Conservation (phyloP, 108 stramenopile species). For the Cyclotella atomus region DNA sequence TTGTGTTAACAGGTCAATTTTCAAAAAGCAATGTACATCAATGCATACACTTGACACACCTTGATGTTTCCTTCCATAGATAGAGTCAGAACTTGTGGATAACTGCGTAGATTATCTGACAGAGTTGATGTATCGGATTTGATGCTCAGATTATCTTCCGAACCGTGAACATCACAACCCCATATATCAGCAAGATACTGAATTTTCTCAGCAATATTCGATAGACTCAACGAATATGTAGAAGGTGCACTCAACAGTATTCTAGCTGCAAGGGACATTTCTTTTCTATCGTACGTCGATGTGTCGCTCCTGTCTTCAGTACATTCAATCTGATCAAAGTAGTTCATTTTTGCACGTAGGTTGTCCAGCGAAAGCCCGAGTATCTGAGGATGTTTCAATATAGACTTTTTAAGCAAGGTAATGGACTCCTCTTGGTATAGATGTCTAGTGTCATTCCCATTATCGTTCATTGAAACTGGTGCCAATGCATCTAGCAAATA, state of each 20-base stretch:
- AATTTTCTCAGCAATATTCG: slow-evolving; percentile 72
- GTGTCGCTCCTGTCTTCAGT: not conserved
- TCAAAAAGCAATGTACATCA: too few species aligned
- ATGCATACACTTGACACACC: not conserved
- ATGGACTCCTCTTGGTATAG: slow-evolving; percentile 4
- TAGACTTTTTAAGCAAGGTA: slow-evolving; percentile 49
- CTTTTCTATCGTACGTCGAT: not conserved
- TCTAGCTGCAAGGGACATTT: slow-evolving; percentile 44
- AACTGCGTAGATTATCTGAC: slow-evolving; percentile 55
- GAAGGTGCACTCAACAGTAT: slow-evolving; percentile 55
- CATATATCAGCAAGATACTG: slow-evolving; percentile 66
- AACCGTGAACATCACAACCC: slow-evolving; percentile 35
- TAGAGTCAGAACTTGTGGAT: slow-evolving; percentile 75
- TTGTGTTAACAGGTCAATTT: not conserved
- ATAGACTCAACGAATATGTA: slow-evolving; percentile 74
- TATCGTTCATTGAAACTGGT: not conserved
- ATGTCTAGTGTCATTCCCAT: slow-evolving; percentile 10
- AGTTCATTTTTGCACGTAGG: slow-evolving; percentile 59
- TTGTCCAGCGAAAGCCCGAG: slow-evolving; percentile 66
- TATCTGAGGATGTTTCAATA: slow-evolving; percentile 73
- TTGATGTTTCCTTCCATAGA: slow-evolving; percentile 76
- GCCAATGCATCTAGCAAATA: slow-evolving; percentile 35
- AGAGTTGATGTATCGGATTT: slow-evolving; percentile 10
- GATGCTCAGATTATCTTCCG: not conserved
- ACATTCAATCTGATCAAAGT: slow-evolving; percentile 66